Percentiles rank a stretch among this genome's conserved stretches.
phyloP scores from a whole-genome alignment of 2,329 filamentous ascomycete genomes.

The Aspergillus udagawae region DNA sequence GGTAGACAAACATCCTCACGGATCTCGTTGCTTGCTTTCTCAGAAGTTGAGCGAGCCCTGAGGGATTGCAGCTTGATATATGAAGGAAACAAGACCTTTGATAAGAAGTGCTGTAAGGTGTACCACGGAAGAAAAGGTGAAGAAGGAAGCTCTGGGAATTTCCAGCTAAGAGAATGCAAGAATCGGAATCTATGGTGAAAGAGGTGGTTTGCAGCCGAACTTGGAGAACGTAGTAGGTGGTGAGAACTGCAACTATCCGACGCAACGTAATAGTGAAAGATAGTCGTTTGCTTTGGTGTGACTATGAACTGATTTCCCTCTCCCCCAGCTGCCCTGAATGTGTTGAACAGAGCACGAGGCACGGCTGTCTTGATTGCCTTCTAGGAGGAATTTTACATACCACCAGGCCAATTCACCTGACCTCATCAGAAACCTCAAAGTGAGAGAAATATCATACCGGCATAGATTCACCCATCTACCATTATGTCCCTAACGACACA shows the following conservation, averaged over 20 bases:
- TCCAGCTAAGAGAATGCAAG: neutral
- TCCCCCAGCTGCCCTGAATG: neutral
- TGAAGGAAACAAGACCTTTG: neutral
- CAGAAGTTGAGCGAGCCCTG: neutral
- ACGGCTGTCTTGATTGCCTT: neutral
- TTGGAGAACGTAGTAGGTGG: neutral
- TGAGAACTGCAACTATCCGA: constrained; percentile 6
- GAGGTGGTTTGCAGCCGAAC: neutral
- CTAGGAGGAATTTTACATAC: neutral
- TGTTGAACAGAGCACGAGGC: neutral
- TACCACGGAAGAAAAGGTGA: too few relatives aligned
- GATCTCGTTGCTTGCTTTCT: neutral
- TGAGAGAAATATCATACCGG: neutral
- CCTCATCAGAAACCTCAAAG: neutral
- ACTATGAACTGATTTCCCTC: neutral
- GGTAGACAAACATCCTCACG: constrained; percentile 69
- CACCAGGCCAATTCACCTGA: neutral
- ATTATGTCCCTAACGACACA: neutral
- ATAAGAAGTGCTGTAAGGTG: neutral
- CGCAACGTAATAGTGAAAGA: neutral
- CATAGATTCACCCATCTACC: neutral
- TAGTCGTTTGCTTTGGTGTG: neutral
- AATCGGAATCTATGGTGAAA: neutral
- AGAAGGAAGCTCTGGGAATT: neutral
- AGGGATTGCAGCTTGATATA: neutral